Percentiles rank a stretch among this genome's conserved stretches.
These are phyloP conservation scores for Peronosclerospora sorghi DNA, from an alignment of 352 stramenopile genomes.

Conservation along the genomic window DNA sequence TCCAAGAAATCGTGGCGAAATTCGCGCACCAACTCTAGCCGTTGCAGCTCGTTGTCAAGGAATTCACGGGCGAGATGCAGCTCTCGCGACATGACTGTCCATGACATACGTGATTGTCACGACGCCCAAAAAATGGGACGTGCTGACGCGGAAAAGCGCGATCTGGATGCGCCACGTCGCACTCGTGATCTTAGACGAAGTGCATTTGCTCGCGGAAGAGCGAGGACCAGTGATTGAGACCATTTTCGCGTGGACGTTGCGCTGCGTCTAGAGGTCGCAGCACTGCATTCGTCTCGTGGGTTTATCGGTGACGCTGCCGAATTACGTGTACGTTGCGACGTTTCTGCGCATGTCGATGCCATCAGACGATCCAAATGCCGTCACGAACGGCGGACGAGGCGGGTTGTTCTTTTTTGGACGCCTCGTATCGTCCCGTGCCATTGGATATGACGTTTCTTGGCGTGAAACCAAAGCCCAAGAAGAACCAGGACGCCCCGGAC, in stretches of 20 bases:
- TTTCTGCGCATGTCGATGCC: slow-evolving; percentile 93
- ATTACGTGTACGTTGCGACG: slow-evolving; percentile 97
- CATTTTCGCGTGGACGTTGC: slow-evolving; percentile 95
- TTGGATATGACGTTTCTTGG: slow-evolving; percentile 98
- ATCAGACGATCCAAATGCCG: slow-evolving; percentile 52
- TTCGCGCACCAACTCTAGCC: slow-evolving; percentile 84
- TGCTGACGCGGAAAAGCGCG: slow-evolving; percentile 97
- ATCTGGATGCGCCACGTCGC: slow-evolving; percentile 83
- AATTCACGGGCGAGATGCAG: slow-evolving; percentile 98
- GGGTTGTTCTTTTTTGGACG: slow-evolving; percentile 98
- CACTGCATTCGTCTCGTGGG: slow-evolving; percentile 96
- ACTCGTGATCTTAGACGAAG: slow-evolving; percentile 99
- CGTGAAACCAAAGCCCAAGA: slow-evolving; percentile 74
- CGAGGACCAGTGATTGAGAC: slow-evolving; percentile 98
- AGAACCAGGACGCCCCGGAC: slow-evolving; percentile 35
- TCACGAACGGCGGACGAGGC: slow-evolving; percentile 60
- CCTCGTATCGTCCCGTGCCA: slow-evolving; percentile 96
- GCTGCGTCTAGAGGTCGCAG: slow-evolving; percentile 96
- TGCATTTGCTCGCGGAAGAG: slow-evolving; percentile 97
- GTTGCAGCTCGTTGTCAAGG: slow-evolving; percentile 70
- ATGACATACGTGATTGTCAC: slow-evolving; percentile 95
- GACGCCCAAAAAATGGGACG: slow-evolving; percentile 99
- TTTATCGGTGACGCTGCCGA: slow-evolving; percentile 97
- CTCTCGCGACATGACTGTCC: slow-evolving; percentile 94
- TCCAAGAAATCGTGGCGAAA: slow-evolving; percentile 98